Evolutionary conservation across 106 monocot genomes (phyloP).

Genomic region (Dioscorea dumetorum): DNA sequence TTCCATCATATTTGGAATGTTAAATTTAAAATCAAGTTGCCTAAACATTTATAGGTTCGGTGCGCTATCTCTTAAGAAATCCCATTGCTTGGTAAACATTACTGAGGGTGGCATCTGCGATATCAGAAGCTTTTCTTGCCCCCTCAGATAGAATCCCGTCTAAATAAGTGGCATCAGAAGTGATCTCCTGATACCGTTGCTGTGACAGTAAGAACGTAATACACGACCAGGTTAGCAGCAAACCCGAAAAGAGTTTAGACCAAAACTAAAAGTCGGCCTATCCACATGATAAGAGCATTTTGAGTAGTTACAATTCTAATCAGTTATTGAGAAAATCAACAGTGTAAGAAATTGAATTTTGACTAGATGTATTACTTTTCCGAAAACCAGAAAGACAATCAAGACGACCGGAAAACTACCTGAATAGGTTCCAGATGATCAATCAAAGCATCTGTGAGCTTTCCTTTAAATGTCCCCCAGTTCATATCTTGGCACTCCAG

Average conservation of each 20-base stretch:
- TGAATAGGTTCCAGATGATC: slow-evolving; percentile 83
- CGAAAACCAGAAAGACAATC: neutral
- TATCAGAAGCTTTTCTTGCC: slow-evolving; percentile 58
- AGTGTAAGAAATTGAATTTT: no score
- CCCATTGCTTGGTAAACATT: slow-evolving; percentile 97
- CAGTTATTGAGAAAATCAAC: neutral
- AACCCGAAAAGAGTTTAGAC: no score
- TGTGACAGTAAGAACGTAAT: slow-evolving; percentile 8
- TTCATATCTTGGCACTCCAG: slow-evolving; percentile 76
- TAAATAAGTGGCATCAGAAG: slow-evolving; percentile 65
- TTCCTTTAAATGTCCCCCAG: slow-evolving; percentile 86
- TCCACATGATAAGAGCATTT: neutral
- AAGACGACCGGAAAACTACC: slow-evolving; percentile 23
- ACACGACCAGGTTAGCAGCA: neutral
- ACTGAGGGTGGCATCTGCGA: slow-evolving; percentile 64
- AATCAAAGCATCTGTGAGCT: slow-evolving; percentile 69
- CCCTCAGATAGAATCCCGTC: slow-evolving; percentile 65
- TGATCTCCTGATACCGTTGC: slow-evolving; percentile 69
- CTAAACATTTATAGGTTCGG: no score
- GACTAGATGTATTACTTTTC: neutral
- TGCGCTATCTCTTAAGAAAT: slow-evolving; percentile 51
- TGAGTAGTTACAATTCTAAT: neutral
- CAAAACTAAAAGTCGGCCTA: no score
- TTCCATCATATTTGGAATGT: no score
- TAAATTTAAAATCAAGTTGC: no score